A percentile compares a stretch with the other conserved stretches of the same genome.
Conservation (phyloP, 495 filamentous ascomycete genomes). For the Rhypophila decipiens region DNA sequence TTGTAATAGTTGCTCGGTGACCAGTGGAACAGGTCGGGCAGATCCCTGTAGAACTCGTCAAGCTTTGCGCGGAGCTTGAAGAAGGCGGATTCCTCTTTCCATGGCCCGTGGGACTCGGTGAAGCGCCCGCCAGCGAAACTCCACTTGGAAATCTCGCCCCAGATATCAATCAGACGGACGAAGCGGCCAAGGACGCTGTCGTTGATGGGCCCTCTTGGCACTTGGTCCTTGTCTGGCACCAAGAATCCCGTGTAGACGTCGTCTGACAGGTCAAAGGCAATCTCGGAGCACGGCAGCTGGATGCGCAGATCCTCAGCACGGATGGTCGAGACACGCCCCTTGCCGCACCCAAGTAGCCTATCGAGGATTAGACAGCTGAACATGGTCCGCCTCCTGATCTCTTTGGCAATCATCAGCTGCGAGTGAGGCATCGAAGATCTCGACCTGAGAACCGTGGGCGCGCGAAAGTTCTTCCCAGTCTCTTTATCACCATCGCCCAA, state of each 20-base stretch:
- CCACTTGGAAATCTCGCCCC: constrained; percentile 72
- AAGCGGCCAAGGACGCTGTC: constrained; percentile 66
- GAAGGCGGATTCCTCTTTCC: constrained; percentile 59
- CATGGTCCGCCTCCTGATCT: constrained; percentile 74
- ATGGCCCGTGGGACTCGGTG: constrained; percentile 54
- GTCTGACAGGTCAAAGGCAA: constrained; percentile 60
- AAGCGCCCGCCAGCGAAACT: constrained; percentile 67
- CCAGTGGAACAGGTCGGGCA: constrained; percentile 66
- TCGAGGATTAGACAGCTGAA: constrained; percentile 85
- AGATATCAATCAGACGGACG: constrained; percentile 71
- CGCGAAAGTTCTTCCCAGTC: constrained; percentile 17
- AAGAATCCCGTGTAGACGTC: constrained; percentile 56
- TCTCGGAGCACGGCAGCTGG: constrained; percentile 60
- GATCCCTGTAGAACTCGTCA: constrained; percentile 56
- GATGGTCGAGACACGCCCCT: constrained; percentile 65
- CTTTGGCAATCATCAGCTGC: constrained; percentile 60
- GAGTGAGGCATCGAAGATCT: constrained; percentile 17
- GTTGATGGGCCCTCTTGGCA: constrained; percentile 34
- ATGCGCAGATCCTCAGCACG: constrained; percentile 60
- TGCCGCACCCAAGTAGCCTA: constrained; percentile 69
- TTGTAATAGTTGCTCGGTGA: constrained; percentile 71
- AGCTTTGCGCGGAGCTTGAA: constrained; percentile 53
- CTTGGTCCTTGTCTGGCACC: constrained; percentile 19
- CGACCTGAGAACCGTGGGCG: constrained; percentile 8
- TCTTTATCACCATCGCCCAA: constrained; percentile 57